Percentiles rank a stretch among this genome's conserved stretches.
These are phyloP conservation scores for Ophiostoma sp. DNA, from an alignment of 2,329 filamentous ascomycete genomes.

Conservation along the genomic window DNA sequence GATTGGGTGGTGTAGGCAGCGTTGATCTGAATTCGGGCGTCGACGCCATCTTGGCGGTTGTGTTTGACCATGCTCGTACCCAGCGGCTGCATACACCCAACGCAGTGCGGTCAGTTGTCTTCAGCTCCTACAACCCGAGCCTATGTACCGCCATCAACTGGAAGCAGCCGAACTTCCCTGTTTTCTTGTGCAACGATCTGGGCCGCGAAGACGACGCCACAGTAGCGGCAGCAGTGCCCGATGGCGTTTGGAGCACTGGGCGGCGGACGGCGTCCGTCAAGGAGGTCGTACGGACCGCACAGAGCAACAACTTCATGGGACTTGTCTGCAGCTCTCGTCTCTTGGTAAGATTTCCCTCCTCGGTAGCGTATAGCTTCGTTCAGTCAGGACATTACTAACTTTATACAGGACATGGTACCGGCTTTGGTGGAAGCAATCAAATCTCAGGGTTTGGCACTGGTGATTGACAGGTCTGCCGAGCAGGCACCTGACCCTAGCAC, in stretches of 20 bases:
- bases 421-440: slow-evolving; percentile 91
- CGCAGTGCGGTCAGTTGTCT: slow-evolving; percentile 79
- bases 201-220: slow-evolving; percentile 51
- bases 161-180: slow-evolving; percentile 98
- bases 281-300: slow-evolving; percentile 85
- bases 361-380: background rate
- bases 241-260: slow-evolving; percentile 51
- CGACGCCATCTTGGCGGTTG: slow-evolving; percentile 73
- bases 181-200: slow-evolving; percentile 91
- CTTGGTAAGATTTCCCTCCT: slow-evolving; percentile 48
- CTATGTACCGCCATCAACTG: slow-evolving; percentile 94
- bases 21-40: slow-evolving; percentile 81
- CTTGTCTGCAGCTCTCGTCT: slow-evolving; percentile 83
- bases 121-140: slow-evolving; percentile 85
- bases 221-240: slow-evolving; percentile 33
- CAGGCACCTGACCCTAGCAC: slow-evolving; percentile 36
- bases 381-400: background rate
- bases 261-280: slow-evolving; percentile 80
- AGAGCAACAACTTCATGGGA: slow-evolving; percentile 98
- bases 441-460: slow-evolving; percentile 83
- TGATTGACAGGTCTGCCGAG: slow-evolving; percentile 75
- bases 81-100: slow-evolving; percentile 61
- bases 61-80: slow-evolving; percentile 82
- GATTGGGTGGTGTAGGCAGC: slow-evolving; percentile 58
- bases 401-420: slow-evolving; percentile 75